Evolutionary conservation across 441 rosid species (phyloP).

Genomic region (Corymbia calophylla): DNA sequence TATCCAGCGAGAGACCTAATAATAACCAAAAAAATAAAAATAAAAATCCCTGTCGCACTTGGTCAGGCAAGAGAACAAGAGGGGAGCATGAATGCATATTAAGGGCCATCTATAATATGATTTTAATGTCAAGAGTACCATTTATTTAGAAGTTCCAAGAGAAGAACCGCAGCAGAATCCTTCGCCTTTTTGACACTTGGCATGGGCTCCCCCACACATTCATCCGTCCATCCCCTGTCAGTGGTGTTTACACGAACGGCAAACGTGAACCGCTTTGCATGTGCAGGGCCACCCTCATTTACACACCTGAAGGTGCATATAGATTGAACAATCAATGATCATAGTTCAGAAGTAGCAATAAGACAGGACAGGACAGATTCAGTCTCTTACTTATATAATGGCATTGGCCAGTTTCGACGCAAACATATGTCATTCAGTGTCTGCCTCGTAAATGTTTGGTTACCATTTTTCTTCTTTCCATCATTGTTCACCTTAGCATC

Average conservation of each 20-base stretch:
- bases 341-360: not conserved
- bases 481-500: slow-evolving; percentile 44
- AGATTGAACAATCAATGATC: not conserved
- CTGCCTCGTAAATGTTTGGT: slow-evolving; percentile 87
- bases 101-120: not conserved
- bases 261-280: slow-evolving; percentile 91
- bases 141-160: slow-evolving; percentile 66
- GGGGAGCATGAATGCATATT: not conserved
- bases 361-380: not conserved
- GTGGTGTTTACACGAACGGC: slow-evolving; percentile 86
- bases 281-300: slow-evolving; percentile 97
- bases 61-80: not conserved
- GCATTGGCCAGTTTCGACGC: slow-evolving; percentile 98
- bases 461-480: slow-evolving; percentile 66
- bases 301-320: slow-evolving; percentile 48
- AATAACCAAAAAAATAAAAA: not conserved
- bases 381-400: slow-evolving; percentile 63
- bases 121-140: slow-evolving; percentile 23
- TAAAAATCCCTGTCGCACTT: not conserved
- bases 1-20: not conserved
- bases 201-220: slow-evolving; percentile 97
- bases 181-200: slow-evolving; percentile 99
- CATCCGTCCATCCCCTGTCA: slow-evolving; percentile 92
- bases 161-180: slow-evolving; percentile 90
- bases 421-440: slow-evolving; percentile 92